A percentile compares a stretch with the other conserved stretches of the same genome.
phyloP scores from a whole-genome alignment of 176 grass and related monocot genomes.

The Tillandsia fasciculata region DNA sequence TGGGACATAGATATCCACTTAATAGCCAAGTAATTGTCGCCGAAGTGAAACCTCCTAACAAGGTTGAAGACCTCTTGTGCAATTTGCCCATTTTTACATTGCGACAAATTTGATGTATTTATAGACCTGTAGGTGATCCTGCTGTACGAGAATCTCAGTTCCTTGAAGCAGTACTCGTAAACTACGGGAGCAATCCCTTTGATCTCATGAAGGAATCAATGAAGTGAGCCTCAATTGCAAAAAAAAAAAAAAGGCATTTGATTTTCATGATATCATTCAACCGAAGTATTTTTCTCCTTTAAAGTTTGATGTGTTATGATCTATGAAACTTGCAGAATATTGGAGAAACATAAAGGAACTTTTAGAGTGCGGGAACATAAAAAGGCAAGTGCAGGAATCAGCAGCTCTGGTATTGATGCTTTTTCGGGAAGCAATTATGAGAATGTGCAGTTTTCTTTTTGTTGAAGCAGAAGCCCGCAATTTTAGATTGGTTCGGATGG shows the following conservation, averaged over 20 bases:
- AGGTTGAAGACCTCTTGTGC: neutral
- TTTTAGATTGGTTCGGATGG: conserved; percentile 25
- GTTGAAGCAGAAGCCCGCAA: conserved; percentile 21
- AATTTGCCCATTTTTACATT: neutral
- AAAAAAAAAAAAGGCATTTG: neutral
- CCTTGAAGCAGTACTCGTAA: conserved; percentile 21
- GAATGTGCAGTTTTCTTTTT: neutral
- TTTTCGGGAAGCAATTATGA: neutral
- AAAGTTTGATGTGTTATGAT: neutral
- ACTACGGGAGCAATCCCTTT: conserved; percentile 19
- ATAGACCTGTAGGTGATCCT: conserved; percentile 13
- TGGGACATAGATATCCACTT: too few species aligned
- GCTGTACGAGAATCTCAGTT: conserved; percentile 12
- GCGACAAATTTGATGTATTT: neutral
- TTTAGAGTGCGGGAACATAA: conserved; percentile 20
- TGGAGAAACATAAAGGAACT: conserved; percentile 20
- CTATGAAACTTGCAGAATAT: conserved; percentile 5
- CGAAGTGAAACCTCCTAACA: neutral
- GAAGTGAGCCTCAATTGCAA: neutral
- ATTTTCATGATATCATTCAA: neutral
- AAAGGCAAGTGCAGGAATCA: conserved; percentile 13
- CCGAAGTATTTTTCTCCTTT: neutral
- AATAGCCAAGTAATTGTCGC: too few species aligned
- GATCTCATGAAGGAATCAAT: conserved; percentile 28
- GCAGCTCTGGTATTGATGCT: neutral